Base-by-base conservation (phyloP, 1,284 basidiomycete genomes). In the Heterobasidion occidentale region DNA sequence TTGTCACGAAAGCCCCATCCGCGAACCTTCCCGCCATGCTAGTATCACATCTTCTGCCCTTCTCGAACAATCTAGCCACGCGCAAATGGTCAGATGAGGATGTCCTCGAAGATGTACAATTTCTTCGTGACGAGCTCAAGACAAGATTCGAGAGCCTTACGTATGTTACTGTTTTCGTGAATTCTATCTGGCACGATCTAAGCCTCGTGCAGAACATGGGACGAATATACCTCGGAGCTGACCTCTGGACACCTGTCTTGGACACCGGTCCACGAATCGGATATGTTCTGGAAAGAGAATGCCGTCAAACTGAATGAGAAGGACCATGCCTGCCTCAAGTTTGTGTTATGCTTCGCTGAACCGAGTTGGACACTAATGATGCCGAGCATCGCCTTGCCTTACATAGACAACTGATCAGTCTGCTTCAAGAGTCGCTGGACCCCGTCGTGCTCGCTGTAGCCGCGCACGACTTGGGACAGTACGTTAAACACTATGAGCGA, bases 271-370 rank as follows among this genome's bases (percentile, higher is more conserved):
- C 97, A 99, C 68, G 91, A 94, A 67, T 92, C 91, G 7, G 96
- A 98, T 58, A 86, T 94, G 53, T 99, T 99, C 73, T 99, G 96
- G 96, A 92, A 91, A 67, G 93, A 96, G 74, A 98, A 99, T 67
- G 93, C 90, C 0, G 72, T 73, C 7, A 92, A 86, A 67, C 72
- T 98, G 52, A 90, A 92, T 62, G 92, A 95, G 60, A 83, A 81
- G 57, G 86, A 91, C 65, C 80, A 86, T 59, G 84, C 86, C 63
- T 86, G 91, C 59, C 77, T 96, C 58, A 93, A 88, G 92, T 94
- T 60, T 35, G 70, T 67, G 54, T 53, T 63, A 6, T n/a, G 19
- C 57, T 64, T 42, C 8, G 46, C 46, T 44, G 57, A 35, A 27
- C 27, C 27, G 5, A 6, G 27, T 27, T 27, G 27, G 27, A 27